Conservation (phyloP, 2,329 filamentous ascomycete species). For the Fusarium sp. region DNA sequence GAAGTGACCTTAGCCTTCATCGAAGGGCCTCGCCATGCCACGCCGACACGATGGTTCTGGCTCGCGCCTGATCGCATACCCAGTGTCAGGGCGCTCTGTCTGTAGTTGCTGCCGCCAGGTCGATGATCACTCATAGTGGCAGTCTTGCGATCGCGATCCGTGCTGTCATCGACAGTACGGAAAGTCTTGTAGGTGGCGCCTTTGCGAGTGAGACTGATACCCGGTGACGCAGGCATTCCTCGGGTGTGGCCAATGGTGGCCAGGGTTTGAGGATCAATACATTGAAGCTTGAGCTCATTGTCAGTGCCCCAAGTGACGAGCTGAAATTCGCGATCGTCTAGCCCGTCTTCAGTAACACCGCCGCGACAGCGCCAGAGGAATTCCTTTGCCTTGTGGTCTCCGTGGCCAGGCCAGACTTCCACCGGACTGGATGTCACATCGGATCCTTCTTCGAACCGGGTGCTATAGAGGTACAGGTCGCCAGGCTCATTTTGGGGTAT, state of each 20-base stretch:
- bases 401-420: slow-evolving; percentile 67
- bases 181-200: slow-evolving; percentile 88
- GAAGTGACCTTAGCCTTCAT: slow-evolving; percentile 63
- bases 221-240: slow-evolving; percentile 69
- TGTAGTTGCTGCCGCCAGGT: slow-evolving; percentile 54
- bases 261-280: slow-evolving; percentile 69
- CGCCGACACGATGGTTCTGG: slow-evolving; percentile 44
- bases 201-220: slow-evolving; percentile 77
- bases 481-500: slow-evolving; percentile 93
- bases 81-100: slow-evolving; percentile 55
- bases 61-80: slow-evolving; percentile 52
- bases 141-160: slow-evolving; percentile 64
- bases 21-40: slow-evolving; percentile 63
- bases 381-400: slow-evolving; percentile 78
- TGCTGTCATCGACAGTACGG: slow-evolving; percentile 70
- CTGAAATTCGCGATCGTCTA: slow-evolving; percentile 89
- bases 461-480: slow-evolving; percentile 83
- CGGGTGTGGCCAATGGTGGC: slow-evolving; percentile 75
- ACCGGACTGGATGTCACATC: slow-evolving; percentile 60
- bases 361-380: slow-evolving; percentile 89
- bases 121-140: slow-evolving; percentile 69
- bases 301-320: slow-evolving; percentile 93
- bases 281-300: slow-evolving; percentile 79
- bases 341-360: slow-evolving; percentile 66
- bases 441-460: slow-evolving; percentile 57